A percentile compares a stretch with the other conserved stretches of the same genome.
phyloP scores from a whole-genome alignment of 2,329 filamentous ascomycete genomes.

The Colletotrichum orchidophilum region DNA sequence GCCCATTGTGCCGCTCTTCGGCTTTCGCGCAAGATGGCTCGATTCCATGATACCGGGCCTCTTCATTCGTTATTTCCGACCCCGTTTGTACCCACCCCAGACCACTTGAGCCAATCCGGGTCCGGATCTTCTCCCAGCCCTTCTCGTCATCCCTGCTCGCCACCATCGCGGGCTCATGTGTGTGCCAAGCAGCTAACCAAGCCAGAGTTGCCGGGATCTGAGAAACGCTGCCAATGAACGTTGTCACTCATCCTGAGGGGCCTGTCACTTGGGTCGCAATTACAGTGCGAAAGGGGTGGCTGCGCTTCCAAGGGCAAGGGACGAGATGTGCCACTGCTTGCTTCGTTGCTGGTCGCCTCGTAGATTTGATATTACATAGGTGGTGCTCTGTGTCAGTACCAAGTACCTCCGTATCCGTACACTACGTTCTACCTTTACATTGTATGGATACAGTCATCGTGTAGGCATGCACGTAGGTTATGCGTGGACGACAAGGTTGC shows the following conservation, averaged over 20 bases:
- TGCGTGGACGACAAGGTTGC: not conserved
- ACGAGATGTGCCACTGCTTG: constrained; percentile 14
- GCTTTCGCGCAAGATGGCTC: constrained; percentile 15
- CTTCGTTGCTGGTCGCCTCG: not conserved
- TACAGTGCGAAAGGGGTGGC: constrained; percentile 19
- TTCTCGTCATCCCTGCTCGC: constrained; percentile 10
- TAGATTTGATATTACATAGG: not conserved
- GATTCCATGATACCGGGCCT: not conserved
- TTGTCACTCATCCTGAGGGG: not conserved
- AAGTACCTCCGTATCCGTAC: not conserved
- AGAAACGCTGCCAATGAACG: constrained; percentile 11
- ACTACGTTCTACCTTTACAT: too few species aligned
- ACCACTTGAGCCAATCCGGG: constrained; percentile 16
- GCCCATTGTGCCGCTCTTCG: constrained; percentile 23
- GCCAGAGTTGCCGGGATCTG: constrained; percentile 19
- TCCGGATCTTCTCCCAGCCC: constrained; percentile 7
- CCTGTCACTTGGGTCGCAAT: constrained; percentile 24
- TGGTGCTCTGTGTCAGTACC: not conserved
- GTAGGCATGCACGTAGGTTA: not conserved
- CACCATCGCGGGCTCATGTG: constrained; percentile 5
- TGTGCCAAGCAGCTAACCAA: constrained; percentile 17
- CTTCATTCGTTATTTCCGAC: constrained; percentile 14
- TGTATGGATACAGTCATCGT: not conserved
- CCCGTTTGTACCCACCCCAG: not conserved
- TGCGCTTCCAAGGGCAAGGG: not conserved